Percentiles rank a stretch among this genome's conserved stretches.
Conservation (phyloP, 2,329 filamentous ascomycete genomes). For the Mycosphaerella sp. region DNA sequence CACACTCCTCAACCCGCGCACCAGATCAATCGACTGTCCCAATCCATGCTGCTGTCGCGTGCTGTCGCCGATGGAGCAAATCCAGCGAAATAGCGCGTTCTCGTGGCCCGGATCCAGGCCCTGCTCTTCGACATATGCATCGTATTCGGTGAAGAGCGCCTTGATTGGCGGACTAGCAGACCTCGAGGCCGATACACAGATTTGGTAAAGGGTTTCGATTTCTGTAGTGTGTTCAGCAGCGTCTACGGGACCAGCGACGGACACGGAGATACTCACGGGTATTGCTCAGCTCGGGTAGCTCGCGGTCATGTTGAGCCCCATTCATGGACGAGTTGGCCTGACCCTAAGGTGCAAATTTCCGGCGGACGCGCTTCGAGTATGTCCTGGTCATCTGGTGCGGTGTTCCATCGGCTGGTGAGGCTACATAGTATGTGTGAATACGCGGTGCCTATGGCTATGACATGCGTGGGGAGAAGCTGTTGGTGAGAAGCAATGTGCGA, state of each 20-base stretch:
- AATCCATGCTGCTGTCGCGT: slow-evolving; percentile 23
- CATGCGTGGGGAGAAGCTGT: slow-evolving; percentile 12
- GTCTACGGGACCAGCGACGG: no score
- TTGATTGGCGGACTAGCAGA: slow-evolving; percentile 63
- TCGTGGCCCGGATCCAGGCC: slow-evolving; percentile 68
- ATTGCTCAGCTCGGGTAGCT: slow-evolving; percentile 38
- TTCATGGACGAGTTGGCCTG: slow-evolving; percentile 28
- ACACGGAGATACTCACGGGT: slow-evolving; percentile 31
- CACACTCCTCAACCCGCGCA: slow-evolving; percentile 26
- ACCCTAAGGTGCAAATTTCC: slow-evolving; percentile 21
- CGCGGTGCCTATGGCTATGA: neutral
- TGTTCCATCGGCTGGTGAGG: slow-evolving; percentile 11
- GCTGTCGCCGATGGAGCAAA: slow-evolving; percentile 67
- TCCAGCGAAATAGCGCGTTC: slow-evolving; percentile 66
- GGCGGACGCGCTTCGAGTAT: slow-evolving; percentile 34
- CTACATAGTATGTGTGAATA: neutral
- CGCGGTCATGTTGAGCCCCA: slow-evolving; percentile 30
- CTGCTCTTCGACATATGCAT: slow-evolving; percentile 64
- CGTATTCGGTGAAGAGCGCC: slow-evolving; percentile 76
- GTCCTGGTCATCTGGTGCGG: slow-evolving; percentile 32
- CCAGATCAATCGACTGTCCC: slow-evolving; percentile 21
- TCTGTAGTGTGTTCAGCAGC: slow-evolving; percentile 47
- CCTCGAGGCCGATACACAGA: slow-evolving; percentile 65
- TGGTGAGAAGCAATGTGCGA: slow-evolving; percentile 1
- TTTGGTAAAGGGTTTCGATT: slow-evolving; percentile 69